Conservation (phyloP, 1,284 basidiomycete species). For the Pyrrhoderma noxium region DNA sequence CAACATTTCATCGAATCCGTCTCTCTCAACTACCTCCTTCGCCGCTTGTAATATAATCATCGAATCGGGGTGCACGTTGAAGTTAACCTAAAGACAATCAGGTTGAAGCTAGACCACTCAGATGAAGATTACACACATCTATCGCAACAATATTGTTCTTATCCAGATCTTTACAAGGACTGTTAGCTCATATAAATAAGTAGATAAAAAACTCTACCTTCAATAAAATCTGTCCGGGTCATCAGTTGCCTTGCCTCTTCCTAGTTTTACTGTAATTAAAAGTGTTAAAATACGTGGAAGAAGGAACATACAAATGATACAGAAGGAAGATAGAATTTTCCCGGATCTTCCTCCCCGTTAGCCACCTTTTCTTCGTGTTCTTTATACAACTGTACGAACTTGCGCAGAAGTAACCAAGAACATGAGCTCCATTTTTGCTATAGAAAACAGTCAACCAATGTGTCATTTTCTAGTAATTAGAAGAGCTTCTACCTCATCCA, state of each 20-base stretch:
- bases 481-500: conserved; percentile 57
- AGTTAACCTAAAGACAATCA: conserved; percentile 45
- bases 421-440: conserved; percentile 77
- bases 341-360: conserved; percentile 33
- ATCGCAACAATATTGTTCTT: conserved; percentile 66
- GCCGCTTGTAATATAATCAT: conserved; percentile 67
- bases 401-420: conserved; percentile 65
- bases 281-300: conserved; percentile 6
- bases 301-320: conserved; percentile 50
- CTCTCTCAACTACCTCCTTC: conserved; percentile 57
- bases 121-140: conserved; percentile 45
- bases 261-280: conserved; percentile 35
- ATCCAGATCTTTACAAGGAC: conserved; percentile 49
- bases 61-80: conserved; percentile 75
- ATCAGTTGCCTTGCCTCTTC: conserved; percentile 61
- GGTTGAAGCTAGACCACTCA: conserved; percentile 4
- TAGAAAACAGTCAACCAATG: neutral
- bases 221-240: conserved; percentile 77
- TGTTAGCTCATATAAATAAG: too few species aligned
- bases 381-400: conserved; percentile 55
- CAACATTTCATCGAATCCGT: conserved; percentile 67
- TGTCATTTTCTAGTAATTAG: neutral
- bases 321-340: conserved; percentile 45
- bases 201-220: conserved; percentile 51
- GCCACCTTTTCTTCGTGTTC: conserved; percentile 41